Evolutionary conservation across 495 filamentous ascomycete genomes (phyloP).

Genomic region (Bacidia rubella): DNA sequence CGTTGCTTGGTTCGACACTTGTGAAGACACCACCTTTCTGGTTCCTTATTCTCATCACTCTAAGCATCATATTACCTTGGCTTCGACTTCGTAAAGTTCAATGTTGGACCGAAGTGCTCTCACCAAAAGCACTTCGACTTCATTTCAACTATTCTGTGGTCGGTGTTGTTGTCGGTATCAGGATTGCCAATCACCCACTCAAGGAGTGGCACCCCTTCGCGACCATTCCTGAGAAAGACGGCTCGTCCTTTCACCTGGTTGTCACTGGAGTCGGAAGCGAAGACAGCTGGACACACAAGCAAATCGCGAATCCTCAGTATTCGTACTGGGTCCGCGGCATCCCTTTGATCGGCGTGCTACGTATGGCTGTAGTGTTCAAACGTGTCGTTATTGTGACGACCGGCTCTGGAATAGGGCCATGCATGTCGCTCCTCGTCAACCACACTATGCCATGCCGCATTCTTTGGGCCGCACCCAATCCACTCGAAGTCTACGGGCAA

Average conservation of each 20-base stretch:
- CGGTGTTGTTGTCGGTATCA: constrained; percentile 31
- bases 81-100: constrained; percentile 43
- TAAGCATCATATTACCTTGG: constrained; percentile 55
- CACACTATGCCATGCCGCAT: constrained; percentile 39
- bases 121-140: constrained; percentile 51
- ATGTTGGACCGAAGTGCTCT: constrained; percentile 49
- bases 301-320: constrained; percentile 40
- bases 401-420: constrained; percentile 69
- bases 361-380: constrained; percentile 55
- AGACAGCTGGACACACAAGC: constrained; percentile 64
- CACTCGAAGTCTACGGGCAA: constrained; percentile 39
- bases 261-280: constrained; percentile 71
- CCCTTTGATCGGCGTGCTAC: constrained; percentile 55
- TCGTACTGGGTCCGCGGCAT: constrained; percentile 42
- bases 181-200: constrained; percentile 42
- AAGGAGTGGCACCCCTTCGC: constrained; percentile 76
- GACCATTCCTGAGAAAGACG: constrained; percentile 38
- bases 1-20: constrained; percentile 29
- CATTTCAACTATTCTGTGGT: constrained; percentile 46
- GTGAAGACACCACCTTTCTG: constrained; percentile 49
- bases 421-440: constrained; percentile 36
- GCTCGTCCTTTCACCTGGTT: constrained; percentile 53
- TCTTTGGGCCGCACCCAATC: constrained; percentile 44
- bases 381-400: constrained; percentile 65
- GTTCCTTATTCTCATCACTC: constrained; percentile 47